These are phyloP conservation scores for Epichloe amarillans DNA, from an alignment of 2,329 filamentous ascomycete genomes.

Conservation along the genomic window DNA sequence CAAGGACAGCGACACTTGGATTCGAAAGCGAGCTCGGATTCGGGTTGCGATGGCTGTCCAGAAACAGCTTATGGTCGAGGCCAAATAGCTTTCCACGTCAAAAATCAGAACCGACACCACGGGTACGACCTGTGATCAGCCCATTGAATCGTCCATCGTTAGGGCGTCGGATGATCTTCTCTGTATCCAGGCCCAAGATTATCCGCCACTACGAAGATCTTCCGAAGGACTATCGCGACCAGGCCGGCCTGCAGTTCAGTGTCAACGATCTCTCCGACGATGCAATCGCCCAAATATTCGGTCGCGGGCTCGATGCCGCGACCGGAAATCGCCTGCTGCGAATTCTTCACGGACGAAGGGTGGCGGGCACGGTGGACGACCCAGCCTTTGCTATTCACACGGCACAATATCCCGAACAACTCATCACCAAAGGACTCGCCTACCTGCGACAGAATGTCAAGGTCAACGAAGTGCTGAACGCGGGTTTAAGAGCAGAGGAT, in stretches of 20 bases:
- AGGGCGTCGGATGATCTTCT: slow-evolving; percentile 21
- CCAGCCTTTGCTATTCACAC: slow-evolving; percentile 38
- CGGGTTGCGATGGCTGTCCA: slow-evolving; percentile 7
- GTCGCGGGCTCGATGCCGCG: slow-evolving; percentile 27
- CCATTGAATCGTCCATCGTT: slow-evolving; percentile 4
- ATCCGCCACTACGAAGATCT: slow-evolving; percentile 44
- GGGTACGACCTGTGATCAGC: not conserved
- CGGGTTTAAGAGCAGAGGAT: slow-evolving; percentile 47
- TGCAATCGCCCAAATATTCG: slow-evolving; percentile 38
- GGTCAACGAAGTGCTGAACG: slow-evolving; percentile 48
- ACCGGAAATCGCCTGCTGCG: slow-evolving; percentile 40
- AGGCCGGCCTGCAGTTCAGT: slow-evolving; percentile 39
- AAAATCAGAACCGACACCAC: slow-evolving; percentile 1
- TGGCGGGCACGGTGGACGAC: slow-evolving; percentile 51
- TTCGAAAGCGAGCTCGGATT: not conserved
- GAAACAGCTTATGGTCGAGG: not conserved
- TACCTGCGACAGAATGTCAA: slow-evolving; percentile 42
- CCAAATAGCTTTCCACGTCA: not conserved
- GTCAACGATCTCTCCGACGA: slow-evolving; percentile 32
- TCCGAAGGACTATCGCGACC: slow-evolving; percentile 43
- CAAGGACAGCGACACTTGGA: not conserved
- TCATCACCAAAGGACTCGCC: slow-evolving; percentile 33
- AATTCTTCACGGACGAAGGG: slow-evolving; percentile 48
- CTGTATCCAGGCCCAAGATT: slow-evolving; percentile 18
- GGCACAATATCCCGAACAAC: slow-evolving; percentile 24